These are phyloP conservation scores for Hyphodiscus sp. DNA, from an alignment of 2,329 filamentous ascomycete species.

Conservation along the genomic window DNA sequence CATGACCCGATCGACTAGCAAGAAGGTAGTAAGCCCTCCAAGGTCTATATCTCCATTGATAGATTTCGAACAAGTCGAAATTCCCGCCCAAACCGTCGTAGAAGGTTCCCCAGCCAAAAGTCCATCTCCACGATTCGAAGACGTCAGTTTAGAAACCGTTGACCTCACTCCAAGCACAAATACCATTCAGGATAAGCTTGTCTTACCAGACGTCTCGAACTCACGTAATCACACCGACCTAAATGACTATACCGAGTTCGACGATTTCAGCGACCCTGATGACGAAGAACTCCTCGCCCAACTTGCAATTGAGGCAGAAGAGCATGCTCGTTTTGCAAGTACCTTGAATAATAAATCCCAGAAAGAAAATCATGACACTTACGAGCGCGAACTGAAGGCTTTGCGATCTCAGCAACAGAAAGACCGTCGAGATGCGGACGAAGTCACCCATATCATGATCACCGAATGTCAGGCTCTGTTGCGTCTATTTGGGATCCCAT, in stretches of 20 bases:
- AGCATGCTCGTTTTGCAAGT: conserved; percentile 3
- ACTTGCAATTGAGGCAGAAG: conserved; percentile 62
- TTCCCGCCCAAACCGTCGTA: conserved; percentile 19
- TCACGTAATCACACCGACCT: conserved; percentile 17
- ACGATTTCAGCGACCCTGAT: conserved; percentile 77
- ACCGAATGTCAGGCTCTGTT: conserved; percentile 90
- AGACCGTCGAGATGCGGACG: conserved; percentile 89
- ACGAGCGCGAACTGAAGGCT: conserved; percentile 80
- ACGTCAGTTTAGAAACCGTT: conserved; percentile 14
- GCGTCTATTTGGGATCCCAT: conserved; percentile 85
- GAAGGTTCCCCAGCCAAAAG: conserved; percentile 6
- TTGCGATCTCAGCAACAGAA: conserved; percentile 94
- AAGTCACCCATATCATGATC: conserved; percentile 95
- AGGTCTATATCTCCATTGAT: conserved; percentile 35
- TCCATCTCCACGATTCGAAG: conserved; percentile 20
- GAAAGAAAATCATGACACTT: conserved; percentile 66
- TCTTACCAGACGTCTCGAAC: conserved; percentile 8
- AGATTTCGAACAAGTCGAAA: conserved; percentile 45
- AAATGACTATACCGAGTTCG: conserved; percentile 36
- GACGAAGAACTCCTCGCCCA: conserved; percentile 84
- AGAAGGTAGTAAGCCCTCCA: neutral
- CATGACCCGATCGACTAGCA: neutral
- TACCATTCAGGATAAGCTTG: neutral
- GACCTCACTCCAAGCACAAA: neutral
- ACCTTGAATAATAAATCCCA: conserved; percentile 60